Conservation (phyloP, 2,329 filamentous ascomycete genomes). For the Trichophyton schoenleinii region DNA sequence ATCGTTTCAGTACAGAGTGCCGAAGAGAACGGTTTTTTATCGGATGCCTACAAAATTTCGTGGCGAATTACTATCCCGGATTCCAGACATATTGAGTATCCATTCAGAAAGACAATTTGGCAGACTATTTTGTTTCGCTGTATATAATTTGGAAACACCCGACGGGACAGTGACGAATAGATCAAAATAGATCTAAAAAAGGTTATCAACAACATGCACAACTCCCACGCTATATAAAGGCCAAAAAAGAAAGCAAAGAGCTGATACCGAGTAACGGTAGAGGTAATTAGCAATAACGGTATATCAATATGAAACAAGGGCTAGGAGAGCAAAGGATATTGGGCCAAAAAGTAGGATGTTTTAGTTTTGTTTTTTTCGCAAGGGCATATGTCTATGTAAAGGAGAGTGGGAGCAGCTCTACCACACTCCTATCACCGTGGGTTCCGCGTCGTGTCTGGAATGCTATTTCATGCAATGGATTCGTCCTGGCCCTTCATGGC, state of each 20-base stretch:
- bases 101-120: background rate
- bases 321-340: background rate
- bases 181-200: background rate
- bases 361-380: background rate
- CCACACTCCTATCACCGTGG: background rate
- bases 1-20: too few relatives aligned
- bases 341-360: background rate
- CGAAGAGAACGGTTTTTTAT: too few relatives aligned
- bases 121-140: background rate
- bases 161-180: background rate
- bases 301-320: background rate
- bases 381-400: background rate
- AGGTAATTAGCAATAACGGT: background rate
- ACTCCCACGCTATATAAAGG: background rate
- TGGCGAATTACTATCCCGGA: background rate
- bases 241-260: background rate
- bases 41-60: too few relatives aligned
- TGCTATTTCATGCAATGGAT: background rate
- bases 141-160: background rate
- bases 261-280: background rate
- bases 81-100: background rate
- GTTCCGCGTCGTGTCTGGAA: background rate
- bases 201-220: background rate
- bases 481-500: slow-evolving; percentile 5
- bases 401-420: background rate